Base-by-base conservation (phyloP, 2,329 filamentous ascomycete genomes). In the Stemphylium beticola region DNA sequence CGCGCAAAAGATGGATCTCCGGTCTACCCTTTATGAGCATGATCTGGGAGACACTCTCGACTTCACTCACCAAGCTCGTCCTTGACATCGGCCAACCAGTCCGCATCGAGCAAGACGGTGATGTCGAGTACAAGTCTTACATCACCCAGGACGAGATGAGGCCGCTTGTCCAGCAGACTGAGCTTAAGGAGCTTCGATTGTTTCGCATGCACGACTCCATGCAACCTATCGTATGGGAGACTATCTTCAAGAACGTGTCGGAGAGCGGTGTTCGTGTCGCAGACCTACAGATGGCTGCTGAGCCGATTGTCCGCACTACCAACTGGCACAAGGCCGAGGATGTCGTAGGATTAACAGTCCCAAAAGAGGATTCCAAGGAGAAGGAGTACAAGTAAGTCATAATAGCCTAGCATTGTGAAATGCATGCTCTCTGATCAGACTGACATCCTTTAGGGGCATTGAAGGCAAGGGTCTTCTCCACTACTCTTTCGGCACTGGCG, bases 201-300 rank as follows among this genome's bases (percentile, higher is more conserved):
- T 68, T 72, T 36, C 42, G 52, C 40, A 67, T 74, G 50, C 61
- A 48, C 9, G 62, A 70, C 44, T 69, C 53, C 0, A 49, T 64
- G 22, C 71, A 74, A 47, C 53, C 59, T 2, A 52, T 71, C 24
- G 53, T 71, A 4, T 74, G 72, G 72, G 69, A 70, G 54, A 59
- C 68, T 10, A 61, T 72, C 15, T 74, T 62, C 41, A 59, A 62
- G 29, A 74, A 70, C 52, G 26, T 52, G 4, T 41, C 49, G 14
- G 52, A 61, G 2, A 48, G 50, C 2, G 59, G 59, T 5, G 67
- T 74, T 60, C 44, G 49, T 2, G 49, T 66, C 1, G 54, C 71
- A 0, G 71, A 74, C 9, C 56, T 74, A 0, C 56, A 62, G 24
- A 74, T 74, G 72, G 59, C 62, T 1, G 38, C 33, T 8, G 41